These are phyloP conservation scores for Ceratocystis eucalypticola DNA, from an alignment of 2,329 filamentous ascomycete species.

Conservation along the genomic window DNA sequence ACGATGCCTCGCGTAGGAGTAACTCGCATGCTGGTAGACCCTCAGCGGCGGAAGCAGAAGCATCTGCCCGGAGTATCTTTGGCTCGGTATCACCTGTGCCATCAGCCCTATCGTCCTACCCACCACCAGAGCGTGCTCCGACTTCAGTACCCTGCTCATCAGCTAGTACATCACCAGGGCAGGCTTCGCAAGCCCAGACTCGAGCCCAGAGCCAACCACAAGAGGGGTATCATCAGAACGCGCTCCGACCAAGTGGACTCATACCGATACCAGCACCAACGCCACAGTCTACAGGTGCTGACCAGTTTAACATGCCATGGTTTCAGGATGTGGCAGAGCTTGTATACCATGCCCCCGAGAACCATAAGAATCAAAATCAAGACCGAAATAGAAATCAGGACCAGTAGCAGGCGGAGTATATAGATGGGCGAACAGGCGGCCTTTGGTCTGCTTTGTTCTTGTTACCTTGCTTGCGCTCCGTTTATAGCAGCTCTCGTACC, in stretches of 20 bases:
- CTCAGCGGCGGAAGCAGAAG: conserved; percentile 9
- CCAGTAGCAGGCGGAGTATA: neutral
- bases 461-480: neutral
- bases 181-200: neutral
- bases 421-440: neutral
- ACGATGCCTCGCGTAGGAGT: conserved; percentile 33
- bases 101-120: neutral
- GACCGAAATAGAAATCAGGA: neutral
- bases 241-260: neutral
- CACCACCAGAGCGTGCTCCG: too few relatives aligned
- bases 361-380: neutral
- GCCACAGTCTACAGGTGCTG: neutral
- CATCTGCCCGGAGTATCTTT: neutral
- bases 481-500: neutral
- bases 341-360: neutral
- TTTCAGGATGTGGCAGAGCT: conserved; percentile 1
- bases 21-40: conserved; percentile 27
- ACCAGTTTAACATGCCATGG: neutral
- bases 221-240: neutral
- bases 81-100: neutral
- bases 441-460: neutral
- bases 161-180: neutral
- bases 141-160: too few relatives aligned
- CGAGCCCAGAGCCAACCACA: neutral
- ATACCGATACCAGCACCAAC: neutral